Evolutionary conservation across 2,329 filamentous ascomycete species (phyloP), one percentile per base, ranked within the genome.

Genomic region (Aureobasidium sp.): DNA sequence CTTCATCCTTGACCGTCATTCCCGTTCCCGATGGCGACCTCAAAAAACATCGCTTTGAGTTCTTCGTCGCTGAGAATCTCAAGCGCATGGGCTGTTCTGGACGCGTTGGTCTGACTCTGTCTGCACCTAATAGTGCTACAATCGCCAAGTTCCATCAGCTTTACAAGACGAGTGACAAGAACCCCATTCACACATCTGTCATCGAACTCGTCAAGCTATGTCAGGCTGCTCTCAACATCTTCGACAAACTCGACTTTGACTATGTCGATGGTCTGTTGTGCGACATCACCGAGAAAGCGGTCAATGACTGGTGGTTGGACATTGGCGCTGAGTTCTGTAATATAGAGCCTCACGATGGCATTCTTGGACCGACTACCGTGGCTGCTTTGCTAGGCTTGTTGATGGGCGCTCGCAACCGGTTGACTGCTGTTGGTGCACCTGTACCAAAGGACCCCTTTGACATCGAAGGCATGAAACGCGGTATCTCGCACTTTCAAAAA

Each of bases 251-350:
- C 6, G 87, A 90, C n/a, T 83, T 87, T 34, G 89, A 92, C 66
- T 97, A 96, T 72, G 89, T 90, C 8, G 94, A 99, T 70, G 94
- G 94, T 0, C 77, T 97, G 27, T 82, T 99, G 3, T 99, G 94
- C 73, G 94, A 99, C 76, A 81, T 94, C 47, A 97, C 94, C 0
- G 94, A 99, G 73, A 87, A 83, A 65, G 91, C 92, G 1, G 86
- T 97, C 68, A 88, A 87, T 65, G 90, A 97, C 73, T 99, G 94
- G 94, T 97, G 94, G 94, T 87, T 89, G 1, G 90, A 96, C 69
- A 88, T 97, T 64, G 94, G 94, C 1, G 87, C 87, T 0, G 93
- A 97, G 67, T 87, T 94, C 70, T 97, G 93, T 78, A 95, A 93
- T 61, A 84, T 92, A 37, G 94, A 97, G 73, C 93, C 94, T 1